A percentile compares a stretch with the other conserved stretches of the same genome.
Conservation (phyloP, 129 eudicot genomes). For the Escallonia rubra region DNA sequence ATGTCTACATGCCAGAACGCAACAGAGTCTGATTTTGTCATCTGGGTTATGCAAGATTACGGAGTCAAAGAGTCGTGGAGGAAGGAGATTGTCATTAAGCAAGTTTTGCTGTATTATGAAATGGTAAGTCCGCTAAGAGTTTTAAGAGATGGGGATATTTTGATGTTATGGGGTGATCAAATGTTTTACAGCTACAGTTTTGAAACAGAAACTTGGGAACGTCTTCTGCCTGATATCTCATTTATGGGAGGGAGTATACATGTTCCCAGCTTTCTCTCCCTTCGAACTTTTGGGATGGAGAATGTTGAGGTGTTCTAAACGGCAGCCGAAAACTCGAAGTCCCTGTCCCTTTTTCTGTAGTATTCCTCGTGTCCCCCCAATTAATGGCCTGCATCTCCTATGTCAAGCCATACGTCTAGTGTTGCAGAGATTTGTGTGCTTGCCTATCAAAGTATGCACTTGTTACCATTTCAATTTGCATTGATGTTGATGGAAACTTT, state of each 20-base stretch:
- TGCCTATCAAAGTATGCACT: too few relatives aligned
- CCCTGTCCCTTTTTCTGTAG: too few relatives aligned
- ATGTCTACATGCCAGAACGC: slow-evolving; percentile 29
- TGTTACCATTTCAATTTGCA: too few relatives aligned
- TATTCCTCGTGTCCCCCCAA: too few relatives aligned
- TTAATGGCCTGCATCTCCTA: too few relatives aligned
- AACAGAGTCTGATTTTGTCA: slow-evolving; percentile 19
- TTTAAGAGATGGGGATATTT: slow-evolving; percentile 19
- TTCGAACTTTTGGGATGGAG: slow-evolving; percentile 16
- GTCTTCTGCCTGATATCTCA: not conserved
- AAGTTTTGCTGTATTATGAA: not conserved
- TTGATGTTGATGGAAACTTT: too few relatives aligned
- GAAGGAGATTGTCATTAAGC: slow-evolving; percentile 30
- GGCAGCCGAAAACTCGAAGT: not conserved
- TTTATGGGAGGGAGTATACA: slow-evolving; percentile 3
- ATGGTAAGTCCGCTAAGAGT: slow-evolving; percentile 7
- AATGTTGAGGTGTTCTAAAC: slow-evolving; percentile 5
- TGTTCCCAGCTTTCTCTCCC: slow-evolving; percentile 24
- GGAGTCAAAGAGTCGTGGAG: slow-evolving; percentile 38
- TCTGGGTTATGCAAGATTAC: slow-evolving; percentile 54
- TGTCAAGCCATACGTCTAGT: too few relatives aligned
- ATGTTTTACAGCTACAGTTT: slow-evolving; percentile 5
- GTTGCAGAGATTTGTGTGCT: too few relatives aligned
- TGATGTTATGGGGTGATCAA: slow-evolving; percentile 7
- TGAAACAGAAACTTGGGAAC: not conserved